Evolutionary conservation across 2,329 filamentous ascomycete species (phyloP).

Genomic region (Apiospora aurea): DNA sequence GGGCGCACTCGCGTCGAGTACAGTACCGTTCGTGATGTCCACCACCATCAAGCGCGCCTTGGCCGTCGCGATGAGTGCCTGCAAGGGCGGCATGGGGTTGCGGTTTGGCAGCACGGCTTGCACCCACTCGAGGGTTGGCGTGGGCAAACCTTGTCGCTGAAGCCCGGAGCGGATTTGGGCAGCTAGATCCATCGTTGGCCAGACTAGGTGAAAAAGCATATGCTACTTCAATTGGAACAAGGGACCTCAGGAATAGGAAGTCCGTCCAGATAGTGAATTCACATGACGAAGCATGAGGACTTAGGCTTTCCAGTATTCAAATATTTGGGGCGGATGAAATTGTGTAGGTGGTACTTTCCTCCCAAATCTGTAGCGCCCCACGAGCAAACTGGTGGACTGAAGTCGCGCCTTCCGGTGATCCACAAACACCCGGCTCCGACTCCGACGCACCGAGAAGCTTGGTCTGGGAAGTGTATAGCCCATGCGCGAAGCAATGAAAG

Average conservation of each 20-base stretch:
- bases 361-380: conserved; percentile 15
- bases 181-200: conserved; percentile 40
- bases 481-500: background rate
- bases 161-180: conserved; percentile 61
- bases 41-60: conserved; percentile 80
- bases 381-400: conserved; percentile 1
- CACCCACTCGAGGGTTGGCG: conserved; percentile 66
- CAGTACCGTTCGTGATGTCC: conserved; percentile 71
- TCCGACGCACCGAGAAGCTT: background rate
- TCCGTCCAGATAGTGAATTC: background rate
- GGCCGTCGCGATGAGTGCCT: conserved; percentile 78
- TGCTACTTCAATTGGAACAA: background rate
- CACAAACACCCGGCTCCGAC: conserved; percentile 9
- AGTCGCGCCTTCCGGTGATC: conserved; percentile 11
- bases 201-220: background rate
- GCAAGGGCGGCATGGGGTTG: conserved; percentile 66
- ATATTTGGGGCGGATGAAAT: background rate
- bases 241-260: background rate
- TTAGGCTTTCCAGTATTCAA: background rate
- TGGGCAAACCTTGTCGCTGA: conserved; percentile 60
- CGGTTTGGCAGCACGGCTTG: conserved; percentile 64
- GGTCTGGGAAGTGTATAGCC: background rate
- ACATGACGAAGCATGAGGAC: conserved; percentile 7
- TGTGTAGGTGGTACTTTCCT: background rate
- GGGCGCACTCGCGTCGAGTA: conserved; percentile 51